A percentile compares a stretch with the other conserved stretches of the same genome.
These are phyloP conservation scores for Skeletonema grethae DNA, from an alignment of 108 stramenopile genomes.

Conservation along the genomic window DNA sequence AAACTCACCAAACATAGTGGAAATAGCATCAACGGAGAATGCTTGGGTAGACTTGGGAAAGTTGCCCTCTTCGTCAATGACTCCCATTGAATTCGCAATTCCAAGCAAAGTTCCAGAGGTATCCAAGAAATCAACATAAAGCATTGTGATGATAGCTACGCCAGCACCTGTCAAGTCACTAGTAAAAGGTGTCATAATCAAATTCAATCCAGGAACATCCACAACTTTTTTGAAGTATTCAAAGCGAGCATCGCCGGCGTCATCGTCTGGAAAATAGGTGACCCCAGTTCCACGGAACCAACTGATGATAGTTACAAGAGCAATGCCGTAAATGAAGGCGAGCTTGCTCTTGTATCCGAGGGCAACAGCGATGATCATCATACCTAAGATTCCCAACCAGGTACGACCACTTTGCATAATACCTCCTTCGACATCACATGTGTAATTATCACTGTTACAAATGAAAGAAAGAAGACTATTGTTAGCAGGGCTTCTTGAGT, in stretches of 20 bases:
- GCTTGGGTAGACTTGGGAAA: slow-evolving; percentile 56
- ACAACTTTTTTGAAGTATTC: slow-evolving; percentile 68
- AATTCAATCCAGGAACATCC: slow-evolving; percentile 44
- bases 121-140: slow-evolving; percentile 70
- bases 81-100: slow-evolving; percentile 43
- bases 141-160: slow-evolving; percentile 57
- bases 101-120: slow-evolving; percentile 61
- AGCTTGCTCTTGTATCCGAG: slow-evolving; percentile 41
- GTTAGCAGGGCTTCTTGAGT: background rate
- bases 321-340: slow-evolving; percentile 59
- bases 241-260: slow-evolving; percentile 52
- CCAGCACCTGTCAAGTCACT: slow-evolving; percentile 39
- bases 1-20: slow-evolving; percentile 61
- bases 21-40: slow-evolving; percentile 61
- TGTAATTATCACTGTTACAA: slow-evolving; percentile 54
- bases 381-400: slow-evolving; percentile 67
- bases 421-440: slow-evolving; percentile 64
- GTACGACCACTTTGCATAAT: slow-evolving; percentile 54
- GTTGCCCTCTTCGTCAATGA: slow-evolving; percentile 60
- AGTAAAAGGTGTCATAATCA: slow-evolving; percentile 42
- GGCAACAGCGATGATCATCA: slow-evolving; percentile 53
- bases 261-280: slow-evolving; percentile 64
- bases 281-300: slow-evolving; percentile 68
- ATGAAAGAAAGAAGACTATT: background rate
- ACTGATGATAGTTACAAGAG: slow-evolving; percentile 57